Conservation (phyloP, 1,139 yeast genomes). For the Suhomyces bokatorum region DNA sequence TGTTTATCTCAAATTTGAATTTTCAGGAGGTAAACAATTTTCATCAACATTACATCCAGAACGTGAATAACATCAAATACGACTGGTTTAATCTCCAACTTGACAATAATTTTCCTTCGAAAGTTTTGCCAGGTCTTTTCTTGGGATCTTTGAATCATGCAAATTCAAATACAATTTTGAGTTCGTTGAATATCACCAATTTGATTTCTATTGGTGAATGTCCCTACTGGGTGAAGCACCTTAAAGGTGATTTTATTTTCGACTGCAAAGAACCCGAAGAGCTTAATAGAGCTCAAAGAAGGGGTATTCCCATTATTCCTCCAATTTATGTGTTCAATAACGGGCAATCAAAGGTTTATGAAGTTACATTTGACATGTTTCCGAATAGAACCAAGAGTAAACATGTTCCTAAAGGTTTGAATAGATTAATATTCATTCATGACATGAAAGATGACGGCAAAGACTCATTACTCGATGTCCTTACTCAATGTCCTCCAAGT, state of each 20-base stretch:
- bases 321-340: conserved; percentile 31
- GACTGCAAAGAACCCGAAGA: conserved; percentile 20
- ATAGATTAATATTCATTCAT: conserved; percentile 33
- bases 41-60: conserved; percentile 9
- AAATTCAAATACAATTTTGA: conserved; percentile 32
- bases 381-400: conserved; percentile 13
- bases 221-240: conserved; percentile 34
- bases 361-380: conserved; percentile 21
- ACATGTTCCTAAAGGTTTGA: conserved; percentile 22
- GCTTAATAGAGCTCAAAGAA: conserved; percentile 9
- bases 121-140: conserved; percentile 30
- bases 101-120: conserved; percentile 43
- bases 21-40: conserved; percentile 17
- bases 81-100: conserved; percentile 39
- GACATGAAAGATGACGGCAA: conserved; percentile 45
- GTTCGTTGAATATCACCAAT: conserved; percentile 24
- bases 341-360: conserved; percentile 31
- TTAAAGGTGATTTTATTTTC: conserved; percentile 19
- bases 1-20: conserved; percentile 6
- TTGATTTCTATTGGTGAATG: conserved; percentile 41
- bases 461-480: conserved; percentile 36
- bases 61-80: conserved; percentile 10
- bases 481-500: conserved; percentile 32
- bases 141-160: conserved; percentile 42
- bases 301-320: conserved; percentile 6